These are phyloP conservation scores for Solanum acaule DNA, from an alignment of 257 asterid species.

Conservation along the genomic window DNA sequence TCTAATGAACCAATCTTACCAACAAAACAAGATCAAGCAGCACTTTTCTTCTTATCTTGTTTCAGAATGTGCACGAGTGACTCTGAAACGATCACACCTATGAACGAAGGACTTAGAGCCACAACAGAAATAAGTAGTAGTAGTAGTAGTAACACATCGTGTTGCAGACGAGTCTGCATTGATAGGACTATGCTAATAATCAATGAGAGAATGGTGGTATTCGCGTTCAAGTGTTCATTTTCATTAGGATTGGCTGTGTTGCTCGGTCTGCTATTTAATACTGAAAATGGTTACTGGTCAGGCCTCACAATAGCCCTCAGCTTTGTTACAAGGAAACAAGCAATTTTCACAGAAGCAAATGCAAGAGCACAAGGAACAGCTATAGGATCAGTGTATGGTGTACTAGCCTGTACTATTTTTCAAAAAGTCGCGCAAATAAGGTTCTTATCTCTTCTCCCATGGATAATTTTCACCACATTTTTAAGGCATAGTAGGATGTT, in stretches of 20 bases:
- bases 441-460: constrained; percentile 57
- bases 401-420: constrained; percentile 47
- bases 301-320: constrained; percentile 71
- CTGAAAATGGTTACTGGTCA: constrained; percentile 55
- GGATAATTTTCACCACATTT: constrained; percentile 51
- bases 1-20: constrained; percentile 10
- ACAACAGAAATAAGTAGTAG: not conserved
- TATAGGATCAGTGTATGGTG: constrained; percentile 64
- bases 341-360: constrained; percentile 53
- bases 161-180: not conserved
- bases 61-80: constrained; percentile 19
- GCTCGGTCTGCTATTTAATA: constrained; percentile 39
- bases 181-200: constrained; percentile 9
- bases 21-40: constrained; percentile 17
- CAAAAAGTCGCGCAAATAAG: constrained; percentile 20
- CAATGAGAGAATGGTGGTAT: constrained; percentile 23
- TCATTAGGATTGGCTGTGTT: constrained; percentile 55
- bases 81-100: not conserved
- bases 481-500: constrained; percentile 58
- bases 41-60: constrained; percentile 48
- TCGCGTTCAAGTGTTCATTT: constrained; percentile 46
- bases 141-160: not conserved
- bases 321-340: constrained; percentile 42
- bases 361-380: constrained; percentile 78
- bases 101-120: not conserved